A percentile compares a stretch with the other conserved stretches of the same genome.
Conservation (phyloP, 371 early-diverging fungal genomes). For the Parasitella parasitica region DNA sequence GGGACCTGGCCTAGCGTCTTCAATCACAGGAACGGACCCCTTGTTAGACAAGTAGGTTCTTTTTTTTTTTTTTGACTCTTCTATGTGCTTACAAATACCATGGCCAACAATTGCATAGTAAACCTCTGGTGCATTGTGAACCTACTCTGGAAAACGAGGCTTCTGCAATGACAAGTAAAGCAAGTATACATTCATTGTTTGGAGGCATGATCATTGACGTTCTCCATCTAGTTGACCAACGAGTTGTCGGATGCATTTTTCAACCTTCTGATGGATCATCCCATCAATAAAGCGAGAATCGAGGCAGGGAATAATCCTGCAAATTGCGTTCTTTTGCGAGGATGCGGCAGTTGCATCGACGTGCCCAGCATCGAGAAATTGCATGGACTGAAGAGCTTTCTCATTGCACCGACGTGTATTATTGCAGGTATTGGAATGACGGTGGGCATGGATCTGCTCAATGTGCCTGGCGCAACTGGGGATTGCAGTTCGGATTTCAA, state of each 20-base stretch:
- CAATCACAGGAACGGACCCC: slow-evolving; percentile 58
- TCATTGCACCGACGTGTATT: slow-evolving; percentile 60
- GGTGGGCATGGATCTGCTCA: slow-evolving; percentile 43
- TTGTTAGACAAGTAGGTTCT: slow-evolving; percentile 51
- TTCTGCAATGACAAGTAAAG: slow-evolving; percentile 47
- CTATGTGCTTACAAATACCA: too few species aligned
- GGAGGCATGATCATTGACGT: neutral
- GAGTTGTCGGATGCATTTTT: slow-evolving; percentile 41
- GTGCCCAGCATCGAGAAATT: slow-evolving; percentile 43
- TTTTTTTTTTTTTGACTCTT: too few species aligned
- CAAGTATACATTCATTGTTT: slow-evolving; percentile 1
- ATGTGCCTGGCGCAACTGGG: slow-evolving; percentile 53
- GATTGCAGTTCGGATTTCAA: slow-evolving; percentile 48
- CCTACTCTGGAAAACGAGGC: slow-evolving; percentile 37
- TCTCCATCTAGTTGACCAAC: slow-evolving; percentile 35
- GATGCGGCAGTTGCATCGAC: slow-evolving; percentile 46
- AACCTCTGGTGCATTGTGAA: slow-evolving; percentile 35
- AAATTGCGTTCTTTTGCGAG: slow-evolving; percentile 52
- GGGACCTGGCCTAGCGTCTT: slow-evolving; percentile 45
- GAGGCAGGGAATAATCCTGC: slow-evolving; percentile 40
- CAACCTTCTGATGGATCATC: slow-evolving; percentile 32
- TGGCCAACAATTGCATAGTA: slow-evolving; percentile 14
- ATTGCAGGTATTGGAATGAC: slow-evolving; percentile 56
- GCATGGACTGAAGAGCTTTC: slow-evolving; percentile 44
- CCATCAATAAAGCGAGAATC: slow-evolving; percentile 39